Evolutionary conservation across 73 alveolate species (phyloP).

Genomic region (Tetrahymena elliotti): DNA sequence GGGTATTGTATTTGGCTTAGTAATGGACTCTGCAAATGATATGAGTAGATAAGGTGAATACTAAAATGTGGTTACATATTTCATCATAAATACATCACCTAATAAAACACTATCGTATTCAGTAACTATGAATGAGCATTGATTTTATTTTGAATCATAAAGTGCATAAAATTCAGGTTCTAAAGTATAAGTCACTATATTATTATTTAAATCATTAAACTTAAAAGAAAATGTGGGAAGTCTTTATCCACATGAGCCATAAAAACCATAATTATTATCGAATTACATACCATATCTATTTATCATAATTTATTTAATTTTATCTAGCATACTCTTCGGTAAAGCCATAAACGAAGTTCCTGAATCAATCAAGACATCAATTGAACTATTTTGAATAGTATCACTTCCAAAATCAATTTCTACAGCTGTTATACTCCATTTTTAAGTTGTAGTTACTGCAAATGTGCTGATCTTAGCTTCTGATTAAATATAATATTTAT

Average conservation of each 20-base stretch:
- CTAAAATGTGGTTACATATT: not conserved
- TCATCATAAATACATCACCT: not conserved
- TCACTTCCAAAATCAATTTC: not conserved
- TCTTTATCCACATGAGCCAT: not conserved
- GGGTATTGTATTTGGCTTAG: not conserved
- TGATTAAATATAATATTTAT: not conserved
- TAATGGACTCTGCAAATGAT: not conserved
- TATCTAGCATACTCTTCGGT: not conserved
- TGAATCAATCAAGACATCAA: not conserved
- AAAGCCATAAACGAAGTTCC: not conserved
- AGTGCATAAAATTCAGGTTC: not conserved
- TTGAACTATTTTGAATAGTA: not conserved
- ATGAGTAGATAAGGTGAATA: not conserved
- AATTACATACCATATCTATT: not conserved
- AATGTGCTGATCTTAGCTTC: not conserved
- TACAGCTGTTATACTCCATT: not conserved
- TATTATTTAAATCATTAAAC: not conserved
- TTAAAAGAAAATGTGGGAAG: not conserved
- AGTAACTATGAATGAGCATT: not conserved
- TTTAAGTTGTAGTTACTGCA: not conserved
- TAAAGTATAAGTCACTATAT: not conserved
- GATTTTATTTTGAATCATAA: not conserved
- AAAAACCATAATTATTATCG: not conserved
- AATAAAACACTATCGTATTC: not conserved
- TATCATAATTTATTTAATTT: not conserved